phyloP scores from a whole-genome alignment of 2,329 filamentous ascomycete genomes.

The Pseudogymnoascus sp. region DNA sequence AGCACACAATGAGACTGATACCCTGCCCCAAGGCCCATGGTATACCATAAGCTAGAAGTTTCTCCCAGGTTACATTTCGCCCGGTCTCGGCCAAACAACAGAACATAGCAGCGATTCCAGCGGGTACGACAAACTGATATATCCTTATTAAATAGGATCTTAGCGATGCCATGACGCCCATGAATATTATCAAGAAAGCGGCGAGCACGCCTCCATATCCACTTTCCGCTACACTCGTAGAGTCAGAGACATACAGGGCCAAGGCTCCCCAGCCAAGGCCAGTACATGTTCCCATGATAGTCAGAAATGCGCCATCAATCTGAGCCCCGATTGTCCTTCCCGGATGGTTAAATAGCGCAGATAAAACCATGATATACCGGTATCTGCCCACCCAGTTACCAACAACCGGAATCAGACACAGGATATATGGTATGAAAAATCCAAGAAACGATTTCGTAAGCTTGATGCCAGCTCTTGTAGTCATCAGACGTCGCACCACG shows the following conservation, averaged over 20 bases:
- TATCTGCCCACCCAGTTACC: conserved; percentile 47
- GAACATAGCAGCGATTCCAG: conserved; percentile 49
- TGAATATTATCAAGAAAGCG: conserved; percentile 46
- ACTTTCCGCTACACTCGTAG: conserved; percentile 36
- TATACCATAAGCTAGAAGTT: conserved; percentile 45
- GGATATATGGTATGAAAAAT: conserved; percentile 49
- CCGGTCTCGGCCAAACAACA: conserved; percentile 45
- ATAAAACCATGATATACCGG: conserved; percentile 49
- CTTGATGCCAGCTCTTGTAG: conserved; percentile 44
- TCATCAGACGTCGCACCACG: conserved; percentile 36
- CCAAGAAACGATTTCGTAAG: conserved; percentile 47
- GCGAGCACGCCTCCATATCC: conserved; percentile 51
- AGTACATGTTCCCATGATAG: conserved; percentile 44
- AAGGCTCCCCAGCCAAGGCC: conserved; percentile 50
- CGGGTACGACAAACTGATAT: conserved; percentile 48
- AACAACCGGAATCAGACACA: conserved; percentile 45
- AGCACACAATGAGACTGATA: conserved; percentile 43
- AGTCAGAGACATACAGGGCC: conserved; percentile 47
- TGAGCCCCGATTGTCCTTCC: conserved; percentile 50
- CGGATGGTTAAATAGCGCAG: conserved; percentile 51
- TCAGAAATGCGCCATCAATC: conserved; percentile 47
- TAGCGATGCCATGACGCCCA: conserved; percentile 44
- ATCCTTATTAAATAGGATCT: conserved; percentile 49
- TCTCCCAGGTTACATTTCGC: conserved; percentile 40
- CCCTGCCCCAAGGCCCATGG: conserved; percentile 51